Evolutionary conservation across 495 filamentous ascomycete species (phyloP), one percentile per base, ranked within the genome.

Genomic region (Penicillium cosmopolitanum): DNA sequence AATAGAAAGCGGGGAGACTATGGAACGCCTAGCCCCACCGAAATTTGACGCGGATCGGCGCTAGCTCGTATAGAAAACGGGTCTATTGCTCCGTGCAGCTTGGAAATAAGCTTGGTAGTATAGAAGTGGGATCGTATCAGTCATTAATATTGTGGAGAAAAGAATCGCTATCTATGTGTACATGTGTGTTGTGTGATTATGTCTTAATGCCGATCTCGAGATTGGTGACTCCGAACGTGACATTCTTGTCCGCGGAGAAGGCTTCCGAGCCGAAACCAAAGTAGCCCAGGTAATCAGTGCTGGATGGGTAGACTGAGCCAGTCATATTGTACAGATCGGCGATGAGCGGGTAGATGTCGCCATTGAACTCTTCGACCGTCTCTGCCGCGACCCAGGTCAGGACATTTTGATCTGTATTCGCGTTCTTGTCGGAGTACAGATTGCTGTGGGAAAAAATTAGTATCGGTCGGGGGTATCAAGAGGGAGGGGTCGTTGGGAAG

Each of bases 251-350:
- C 1, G 67, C 42, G 4, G 50, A 70, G 60, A 64, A 77, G 5
- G 70, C 65, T 48, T 79, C 74, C 0, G 73, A 66, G n/a, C 76
- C 76, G 38, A 79, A 75, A 42, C 66, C 62, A 54, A 77, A 64
- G 47, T 71, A 61, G 15, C 76, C 76, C 51, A 79, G 57, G 55
- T 70, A 76, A 46, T 75, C 73, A 2, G 38, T 19, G 1, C 38
- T 56, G 2, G 57, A 42, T 5, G 75, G 75, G 42, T 71, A 68
- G 5, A 53, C 25, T 21, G 55, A 46, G 1, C 56, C 65, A 8
- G 36, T 46, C 33, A 68, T 10, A 1, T 50, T 47, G 55, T 68
- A 67, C 1, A 77, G 72, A 34, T 68, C 57, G 21, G 59, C 67
- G 55, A 79, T 66, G n/a, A 79, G 65, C 2, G 71, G 70, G 21